phyloP scores from a whole-genome alignment of 2,329 filamentous ascomycete species.

The Trichocomaceae sp. region DNA sequence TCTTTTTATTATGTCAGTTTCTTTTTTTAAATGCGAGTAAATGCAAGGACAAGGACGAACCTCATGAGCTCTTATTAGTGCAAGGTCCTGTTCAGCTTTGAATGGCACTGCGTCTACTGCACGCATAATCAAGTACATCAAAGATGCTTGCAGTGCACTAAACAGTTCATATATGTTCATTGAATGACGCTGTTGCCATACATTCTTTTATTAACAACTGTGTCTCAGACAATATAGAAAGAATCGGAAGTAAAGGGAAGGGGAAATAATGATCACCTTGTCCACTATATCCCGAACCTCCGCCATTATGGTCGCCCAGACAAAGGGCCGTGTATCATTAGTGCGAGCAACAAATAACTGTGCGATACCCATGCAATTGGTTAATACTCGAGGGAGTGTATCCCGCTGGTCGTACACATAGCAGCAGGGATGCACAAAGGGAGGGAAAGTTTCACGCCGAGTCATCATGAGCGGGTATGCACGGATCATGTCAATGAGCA shows the following conservation, averaged over 20 bases:
- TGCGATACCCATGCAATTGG: constrained; percentile 12
- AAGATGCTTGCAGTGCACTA: constrained; percentile 6
- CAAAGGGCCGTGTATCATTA: constrained; percentile 8
- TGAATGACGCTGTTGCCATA: background rate
- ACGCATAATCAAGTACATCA: constrained; percentile 13
- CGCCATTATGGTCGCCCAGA: constrained; percentile 8
- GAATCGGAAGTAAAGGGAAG: too few species aligned
- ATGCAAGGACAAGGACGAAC: background rate
- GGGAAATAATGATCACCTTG: background rate
- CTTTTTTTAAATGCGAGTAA: background rate
- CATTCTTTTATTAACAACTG: background rate
- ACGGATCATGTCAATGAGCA: constrained; percentile 12
- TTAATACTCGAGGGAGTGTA: constrained; percentile 5
- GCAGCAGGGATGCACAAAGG: constrained; percentile 10
- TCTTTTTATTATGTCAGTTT: background rate
- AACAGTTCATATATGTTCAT: constrained; percentile 9
- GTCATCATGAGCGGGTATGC: constrained; percentile 13
- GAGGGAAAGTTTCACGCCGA: constrained; percentile 11
- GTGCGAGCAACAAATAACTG: constrained; percentile 7
- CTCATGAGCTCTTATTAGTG: constrained; percentile 8
- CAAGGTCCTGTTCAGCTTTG: constrained; percentile 5
- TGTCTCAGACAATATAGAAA: background rate
- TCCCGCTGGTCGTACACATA: background rate
- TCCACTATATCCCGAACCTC: constrained; percentile 2
- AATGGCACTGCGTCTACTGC: constrained; percentile 4